Conservation (phyloP, 768 basidiomycete species). For the Holtermannia corniformis region DNA sequence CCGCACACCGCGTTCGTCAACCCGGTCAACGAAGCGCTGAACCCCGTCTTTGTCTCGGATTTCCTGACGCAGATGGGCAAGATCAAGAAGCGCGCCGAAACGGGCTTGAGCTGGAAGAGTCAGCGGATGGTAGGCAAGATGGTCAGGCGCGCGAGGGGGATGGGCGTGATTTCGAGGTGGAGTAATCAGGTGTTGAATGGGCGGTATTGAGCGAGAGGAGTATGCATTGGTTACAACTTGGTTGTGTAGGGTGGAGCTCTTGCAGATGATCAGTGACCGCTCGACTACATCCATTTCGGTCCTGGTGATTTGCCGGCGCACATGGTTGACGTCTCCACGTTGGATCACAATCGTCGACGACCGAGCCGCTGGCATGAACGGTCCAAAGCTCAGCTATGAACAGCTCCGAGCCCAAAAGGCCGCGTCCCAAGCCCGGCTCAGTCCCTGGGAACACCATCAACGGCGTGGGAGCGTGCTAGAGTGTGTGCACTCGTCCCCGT, state of each 20-base stretch:
- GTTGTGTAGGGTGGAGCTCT: not conserved
- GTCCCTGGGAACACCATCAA: not conserved
- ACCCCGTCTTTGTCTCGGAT: slow-evolving; percentile 1
- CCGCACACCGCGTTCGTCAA: slow-evolving; percentile 56
- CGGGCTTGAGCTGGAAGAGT: slow-evolving; percentile 59
- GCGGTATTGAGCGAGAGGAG: not conserved
- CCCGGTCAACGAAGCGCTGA: slow-evolving; percentile 54
- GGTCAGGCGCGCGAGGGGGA: slow-evolving; percentile 73
- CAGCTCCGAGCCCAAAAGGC: not conserved
- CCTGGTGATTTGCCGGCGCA: no score
- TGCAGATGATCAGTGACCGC: no score
- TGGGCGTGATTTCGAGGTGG: slow-evolving; percentile 57
- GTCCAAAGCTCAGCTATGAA: not conserved
- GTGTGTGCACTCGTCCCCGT: not conserved
- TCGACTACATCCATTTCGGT: no score
- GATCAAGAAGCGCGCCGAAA: slow-evolving; percentile 57
- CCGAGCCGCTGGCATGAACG: not conserved
- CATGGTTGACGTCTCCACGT: not conserved
- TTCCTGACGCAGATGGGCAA: slow-evolving; percentile 42
- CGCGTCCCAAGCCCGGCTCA: not conserved
- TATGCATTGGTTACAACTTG: not conserved
- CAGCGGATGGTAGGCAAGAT: slow-evolving; percentile 72
- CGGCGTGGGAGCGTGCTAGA: slow-evolving; percentile 2
- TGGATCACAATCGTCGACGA: not conserved
- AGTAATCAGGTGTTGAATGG: slow-evolving; percentile 1